phyloP scores from a whole-genome alignment of 176 grass and related monocot genomes.

The Cocos nucifera region DNA sequence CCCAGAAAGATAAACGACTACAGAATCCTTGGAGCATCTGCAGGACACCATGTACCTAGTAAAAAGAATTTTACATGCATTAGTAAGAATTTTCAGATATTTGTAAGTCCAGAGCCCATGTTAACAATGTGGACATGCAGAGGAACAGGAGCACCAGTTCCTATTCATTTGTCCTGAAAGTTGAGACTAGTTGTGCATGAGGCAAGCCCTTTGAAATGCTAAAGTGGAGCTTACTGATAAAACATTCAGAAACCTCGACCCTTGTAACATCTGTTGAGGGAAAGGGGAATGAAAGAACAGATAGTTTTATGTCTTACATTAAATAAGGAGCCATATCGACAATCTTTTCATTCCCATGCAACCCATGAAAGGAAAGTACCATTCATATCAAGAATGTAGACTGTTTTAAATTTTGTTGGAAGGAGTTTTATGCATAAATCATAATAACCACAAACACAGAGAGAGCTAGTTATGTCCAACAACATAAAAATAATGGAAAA shows the following conservation, averaged over 20 bases:
- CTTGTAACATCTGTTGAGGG: conserved; percentile 15
- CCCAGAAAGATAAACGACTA: conserved; percentile 50
- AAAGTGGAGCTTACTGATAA: conserved; percentile 60
- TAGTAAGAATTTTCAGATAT: background rate
- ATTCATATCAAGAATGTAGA: too few species aligned
- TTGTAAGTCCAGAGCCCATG: background rate
- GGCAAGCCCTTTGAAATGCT: conserved; percentile 68
- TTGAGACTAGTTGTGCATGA: conserved; percentile 40
- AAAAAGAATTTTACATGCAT: background rate
- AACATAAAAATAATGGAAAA: too few species aligned
- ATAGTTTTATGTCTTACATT: too few species aligned
- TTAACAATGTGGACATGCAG: background rate
- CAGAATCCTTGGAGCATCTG: conserved; percentile 74
- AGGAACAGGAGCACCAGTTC: conserved; percentile 47
- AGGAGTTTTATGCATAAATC: too few species aligned
- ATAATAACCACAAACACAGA: too few species aligned
- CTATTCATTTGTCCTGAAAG: conserved; percentile 44
- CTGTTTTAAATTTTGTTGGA: too few species aligned
- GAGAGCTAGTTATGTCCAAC: too few species aligned
- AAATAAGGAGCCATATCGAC: too few species aligned
- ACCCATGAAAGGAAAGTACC: too few species aligned
- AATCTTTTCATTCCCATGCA: too few species aligned
- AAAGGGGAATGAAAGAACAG: too few species aligned
- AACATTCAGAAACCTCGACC: conserved; percentile 31
- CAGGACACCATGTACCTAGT: conserved; percentile 59